phyloP scores from a whole-genome alignment of 352 stramenopile species.

The Elongisporangium undulatum region DNA sequence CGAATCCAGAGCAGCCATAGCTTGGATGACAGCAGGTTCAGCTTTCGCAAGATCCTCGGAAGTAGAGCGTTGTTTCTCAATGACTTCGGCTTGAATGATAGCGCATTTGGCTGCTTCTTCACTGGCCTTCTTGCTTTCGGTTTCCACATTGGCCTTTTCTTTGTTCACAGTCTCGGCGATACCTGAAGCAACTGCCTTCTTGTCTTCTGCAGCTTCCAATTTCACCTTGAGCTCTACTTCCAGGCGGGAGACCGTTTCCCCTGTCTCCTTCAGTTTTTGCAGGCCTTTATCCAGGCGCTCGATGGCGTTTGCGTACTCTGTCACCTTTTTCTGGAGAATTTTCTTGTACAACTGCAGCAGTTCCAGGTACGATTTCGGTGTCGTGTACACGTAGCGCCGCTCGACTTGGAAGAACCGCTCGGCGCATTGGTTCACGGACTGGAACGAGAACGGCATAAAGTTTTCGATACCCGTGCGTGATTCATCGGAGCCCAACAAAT shows the following conservation, averaged over 20 bases:
- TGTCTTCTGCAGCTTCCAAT: conserved; percentile 94
- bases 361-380: conserved; percentile 94
- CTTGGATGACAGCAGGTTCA: conserved; percentile 91
- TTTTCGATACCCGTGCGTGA: conserved; percentile 88
- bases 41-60: conserved; percentile 92
- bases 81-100: conserved; percentile 93
- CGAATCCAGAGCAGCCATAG: conserved; percentile 95
- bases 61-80: conserved; percentile 89
- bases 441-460: conserved; percentile 96
- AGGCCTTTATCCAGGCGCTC: conserved; percentile 91
- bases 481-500: conserved; percentile 80
- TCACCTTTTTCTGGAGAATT: conserved; percentile 90
- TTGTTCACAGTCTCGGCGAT: conserved; percentile 95
- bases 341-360: conserved; percentile 94
- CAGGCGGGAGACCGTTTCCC: conserved; percentile 89
- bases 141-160: conserved; percentile 94
- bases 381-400: conserved; percentile 93
- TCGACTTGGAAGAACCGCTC: conserved; percentile 90
- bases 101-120: conserved; percentile 92
- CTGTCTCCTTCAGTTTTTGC: conserved; percentile 91
- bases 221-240: conserved; percentile 95
- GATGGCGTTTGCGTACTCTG: conserved; percentile 87
- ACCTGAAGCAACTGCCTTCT: conserved; percentile 91
- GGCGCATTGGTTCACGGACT: conserved; percentile 90
- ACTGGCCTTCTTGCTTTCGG: conserved; percentile 92